Evolutionary conservation across 306 rosid species (phyloP).

Genomic region (Gynostemma pentaphyllum): DNA sequence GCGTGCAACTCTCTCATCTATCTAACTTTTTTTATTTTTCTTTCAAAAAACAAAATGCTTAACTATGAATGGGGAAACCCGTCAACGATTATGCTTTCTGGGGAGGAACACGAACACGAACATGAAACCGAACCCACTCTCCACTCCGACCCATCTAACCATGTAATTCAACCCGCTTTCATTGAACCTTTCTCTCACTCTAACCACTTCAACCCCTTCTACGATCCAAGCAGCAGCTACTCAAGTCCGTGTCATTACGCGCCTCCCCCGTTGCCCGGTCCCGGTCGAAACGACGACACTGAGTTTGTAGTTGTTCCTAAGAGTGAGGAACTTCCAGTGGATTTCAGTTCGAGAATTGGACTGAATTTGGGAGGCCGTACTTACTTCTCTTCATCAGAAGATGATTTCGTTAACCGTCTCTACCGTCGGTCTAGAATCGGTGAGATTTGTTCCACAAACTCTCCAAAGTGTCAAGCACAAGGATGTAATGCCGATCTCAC

Average conservation of each 20-base stretch:
- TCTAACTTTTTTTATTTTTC: neutral
- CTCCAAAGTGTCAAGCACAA: constrained; percentile 81
- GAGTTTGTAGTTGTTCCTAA: constrained; percentile 55
- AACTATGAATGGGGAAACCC: constrained; percentile 94
- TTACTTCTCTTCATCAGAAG: constrained; percentile 64
- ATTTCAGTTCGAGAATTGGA: constrained; percentile 70
- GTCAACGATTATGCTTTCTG: constrained; percentile 49
- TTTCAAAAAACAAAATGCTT: constrained; percentile 31
- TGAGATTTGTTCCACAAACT: constrained; percentile 41
- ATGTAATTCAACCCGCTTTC: constrained; percentile 15
- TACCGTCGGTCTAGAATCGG: constrained; percentile 55
- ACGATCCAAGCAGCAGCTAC: constrained; percentile 59
- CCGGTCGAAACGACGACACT: constrained; percentile 18
- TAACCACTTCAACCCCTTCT: constrained; percentile 22
- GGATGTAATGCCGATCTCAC: constrained; percentile 94
- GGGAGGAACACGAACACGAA: constrained; percentile 34
- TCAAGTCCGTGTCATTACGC: constrained; percentile 32
- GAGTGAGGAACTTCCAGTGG: constrained; percentile 47
- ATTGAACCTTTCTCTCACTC: constrained; percentile 42
- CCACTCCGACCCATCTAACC: constrained; percentile 45
- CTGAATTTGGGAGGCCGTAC: constrained; percentile 89
- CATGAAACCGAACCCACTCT: constrained; percentile 1
- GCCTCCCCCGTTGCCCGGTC: constrained; percentile 41
- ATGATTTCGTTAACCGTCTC: constrained; percentile 70
- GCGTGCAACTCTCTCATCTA: neutral